A percentile compares a stretch with the other conserved stretches of the same genome.
Conservation (phyloP, 192 early-diverging fungal species). For the Linderina pennispora region DNA sequence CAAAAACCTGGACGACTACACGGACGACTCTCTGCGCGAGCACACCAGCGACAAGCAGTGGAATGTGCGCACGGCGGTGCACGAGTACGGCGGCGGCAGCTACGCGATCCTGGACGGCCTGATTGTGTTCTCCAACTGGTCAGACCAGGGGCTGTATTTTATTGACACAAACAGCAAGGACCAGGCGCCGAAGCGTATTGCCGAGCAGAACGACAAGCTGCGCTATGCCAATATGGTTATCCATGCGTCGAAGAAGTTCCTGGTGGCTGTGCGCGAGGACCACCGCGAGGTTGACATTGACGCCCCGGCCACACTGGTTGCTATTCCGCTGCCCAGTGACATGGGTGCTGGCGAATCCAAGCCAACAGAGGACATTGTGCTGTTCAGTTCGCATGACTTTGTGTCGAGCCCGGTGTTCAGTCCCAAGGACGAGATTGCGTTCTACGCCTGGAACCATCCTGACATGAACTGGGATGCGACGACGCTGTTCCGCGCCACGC, state of each 20-base stretch:
- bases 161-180: constrained; percentile 21
- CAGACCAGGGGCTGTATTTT: constrained; percentile 51
- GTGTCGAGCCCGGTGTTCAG: constrained; percentile 59
- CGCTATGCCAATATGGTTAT: constrained; percentile 64
- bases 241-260: constrained; percentile 48
- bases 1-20: constrained; percentile 22
- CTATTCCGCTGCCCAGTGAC: constrained; percentile 37
- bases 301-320: constrained; percentile 49
- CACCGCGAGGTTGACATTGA: constrained; percentile 52
- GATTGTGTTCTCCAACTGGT: constrained; percentile 59
- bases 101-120: constrained; percentile 51
- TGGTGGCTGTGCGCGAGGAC: constrained; percentile 64
- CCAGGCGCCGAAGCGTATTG: constrained; percentile 33
- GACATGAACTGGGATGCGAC: constrained; percentile 80
- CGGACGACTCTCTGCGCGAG: constrained; percentile 15
- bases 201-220: constrained; percentile 36
- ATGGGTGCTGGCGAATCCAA: constrained; percentile 1
- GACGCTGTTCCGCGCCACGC: constrained; percentile 43
- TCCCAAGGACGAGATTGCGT: constrained; percentile 48
- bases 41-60: constrained; percentile 37
- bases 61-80: constrained; percentile 62
- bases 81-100: constrained; percentile 72
- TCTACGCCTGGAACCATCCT: constrained; percentile 65
- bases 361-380: constrained; percentile 29
- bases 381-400: constrained; percentile 59